Evolutionary conservation across 805 yeast species (phyloP).

Genomic region (Wickerhamomyces rabaulensis): DNA sequence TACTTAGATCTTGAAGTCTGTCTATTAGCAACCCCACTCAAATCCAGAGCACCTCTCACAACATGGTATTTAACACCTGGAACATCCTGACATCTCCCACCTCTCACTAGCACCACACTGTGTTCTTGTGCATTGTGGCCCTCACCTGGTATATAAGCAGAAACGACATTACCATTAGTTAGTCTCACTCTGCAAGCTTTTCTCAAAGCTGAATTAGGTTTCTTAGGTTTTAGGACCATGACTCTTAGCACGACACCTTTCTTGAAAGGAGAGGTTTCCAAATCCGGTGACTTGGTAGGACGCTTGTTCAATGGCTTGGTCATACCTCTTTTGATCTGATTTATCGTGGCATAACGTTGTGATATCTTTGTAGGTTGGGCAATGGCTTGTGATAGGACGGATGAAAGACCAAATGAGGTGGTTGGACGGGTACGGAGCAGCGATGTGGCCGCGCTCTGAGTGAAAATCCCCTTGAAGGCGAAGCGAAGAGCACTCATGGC

Average conservation of each 20-base stretch:
- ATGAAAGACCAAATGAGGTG: neutral
- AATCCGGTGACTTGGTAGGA: constrained; percentile 69
- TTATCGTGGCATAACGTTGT: constrained; percentile 54
- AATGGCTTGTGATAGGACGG: constrained; percentile 2
- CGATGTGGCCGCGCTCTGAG: neutral
- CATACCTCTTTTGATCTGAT: constrained; percentile 71
- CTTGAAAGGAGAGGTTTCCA: constrained; percentile 75
- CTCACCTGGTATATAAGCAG: constrained; percentile 96
- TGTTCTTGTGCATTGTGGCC: constrained; percentile 99
- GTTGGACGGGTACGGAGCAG: neutral
- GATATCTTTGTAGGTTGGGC: constrained; percentile 13
- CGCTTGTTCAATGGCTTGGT: constrained; percentile 43
- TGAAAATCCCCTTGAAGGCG: neutral
- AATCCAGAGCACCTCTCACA: constrained; percentile 88
- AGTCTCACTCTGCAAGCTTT: constrained; percentile 94
- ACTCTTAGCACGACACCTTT: constrained; percentile 93
- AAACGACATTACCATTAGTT: constrained; percentile 80
- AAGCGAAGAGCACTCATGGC: neutral
- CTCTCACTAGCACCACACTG: constrained; percentile 91
- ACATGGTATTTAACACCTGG: constrained; percentile 97
- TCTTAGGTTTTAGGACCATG: constrained; percentile 94
- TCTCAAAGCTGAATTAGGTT: constrained; percentile 97
- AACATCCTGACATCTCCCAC: constrained; percentile 97
- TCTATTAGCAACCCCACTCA: constrained; percentile 93
- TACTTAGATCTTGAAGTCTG: constrained; percentile 85